Base-by-base conservation (phyloP, 768 basidiomycete species). In the Hortiboletus campestris region DNA sequence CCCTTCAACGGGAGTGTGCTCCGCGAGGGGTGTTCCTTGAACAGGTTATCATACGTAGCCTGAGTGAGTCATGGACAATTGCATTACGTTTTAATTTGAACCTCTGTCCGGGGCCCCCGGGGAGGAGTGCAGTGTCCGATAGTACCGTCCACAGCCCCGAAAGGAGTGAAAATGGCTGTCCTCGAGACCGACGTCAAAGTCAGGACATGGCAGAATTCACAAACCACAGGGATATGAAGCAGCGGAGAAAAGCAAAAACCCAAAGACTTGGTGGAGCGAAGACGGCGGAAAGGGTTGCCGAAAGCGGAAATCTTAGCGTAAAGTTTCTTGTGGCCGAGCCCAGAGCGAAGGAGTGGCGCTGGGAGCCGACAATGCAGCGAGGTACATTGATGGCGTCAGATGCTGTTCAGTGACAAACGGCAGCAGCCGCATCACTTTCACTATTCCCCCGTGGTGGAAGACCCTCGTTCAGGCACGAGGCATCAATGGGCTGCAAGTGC, bases 391-490 rank as follows among this genome's bases (percentile, higher is more conserved):
- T 36, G 46, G 36, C 32, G 29, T 46, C 51, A 45, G 41, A 55
- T 4, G 36, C n/a, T 46, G 43, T 58, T 57, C 59, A 55, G 56
- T 54, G 46, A 56, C 38, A 43, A 38, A 47, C 34, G 46, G 59
- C 50, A 52, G n/a, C 29, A 34, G 25, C 28, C 46, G n/a, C n/a
- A 46, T 32, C 3, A 34, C 20, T 22, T 50, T 36, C 32, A 36
- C n/a, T 19, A 20, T 49, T 22, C 31, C 22, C 19, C 28, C 31
- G 17, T 6, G 17, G 43, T 46, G 42, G 28, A 51, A 56, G 55
- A 54, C 45, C 56, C 39, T 61, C 44, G 40, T 52, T 59, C 48
- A 55, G 55, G 49, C 57, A 68, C 55, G 46, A 63, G 61, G 56
- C 34, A 43, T 56, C 46, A 41, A 17, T 32, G 39, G 16, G 50